A percentile compares a stretch with the other conserved stretches of the same genome.
Conservation (phyloP, 1,284 basidiomycete genomes). For the Ganoderma leucocontextum region DNA sequence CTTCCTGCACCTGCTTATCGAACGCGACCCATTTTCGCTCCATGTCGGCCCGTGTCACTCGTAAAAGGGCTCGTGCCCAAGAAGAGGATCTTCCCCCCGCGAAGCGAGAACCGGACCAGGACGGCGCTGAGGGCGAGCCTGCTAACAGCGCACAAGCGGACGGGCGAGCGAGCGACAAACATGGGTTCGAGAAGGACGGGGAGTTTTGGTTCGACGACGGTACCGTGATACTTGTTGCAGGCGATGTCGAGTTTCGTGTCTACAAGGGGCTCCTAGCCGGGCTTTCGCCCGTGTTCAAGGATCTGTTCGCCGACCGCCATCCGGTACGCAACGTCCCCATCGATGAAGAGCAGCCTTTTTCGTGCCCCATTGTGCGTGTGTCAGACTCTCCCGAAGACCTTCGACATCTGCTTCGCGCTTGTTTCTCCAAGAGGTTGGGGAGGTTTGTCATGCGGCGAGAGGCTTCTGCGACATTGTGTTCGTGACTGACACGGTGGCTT, state of each 20-base stretch:
- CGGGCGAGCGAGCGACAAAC: too few species aligned
- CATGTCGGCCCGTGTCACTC: not conserved
- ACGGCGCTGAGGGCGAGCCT: too few species aligned
- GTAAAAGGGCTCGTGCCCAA: not conserved
- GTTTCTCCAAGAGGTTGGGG: not conserved
- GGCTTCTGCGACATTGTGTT: too few species aligned
- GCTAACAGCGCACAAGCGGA: too few species aligned
- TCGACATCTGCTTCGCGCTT: conserved; percentile 13
- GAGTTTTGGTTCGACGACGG: conserved; percentile 26
- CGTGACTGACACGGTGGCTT: not conserved
- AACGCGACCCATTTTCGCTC: not conserved
- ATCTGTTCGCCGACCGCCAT: conserved; percentile 8
- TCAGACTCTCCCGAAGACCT: conserved; percentile 13
- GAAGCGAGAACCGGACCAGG: not conserved
- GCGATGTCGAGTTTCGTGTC: conserved; percentile 19
- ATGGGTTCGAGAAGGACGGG: not conserved
- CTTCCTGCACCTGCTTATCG: not conserved
- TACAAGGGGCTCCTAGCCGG: conserved; percentile 14
- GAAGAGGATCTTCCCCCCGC: not conserved
- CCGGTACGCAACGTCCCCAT: not conserved
- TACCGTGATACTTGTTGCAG: conserved; percentile 16
- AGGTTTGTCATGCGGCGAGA: not conserved
- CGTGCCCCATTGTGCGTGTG: conserved; percentile 1
- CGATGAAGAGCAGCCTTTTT: not conserved
- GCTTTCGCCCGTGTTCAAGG: conserved; percentile 16